Percentiles rank a stretch among this genome's conserved stretches.
Conservation (phyloP, 2,329 filamentous ascomycete species). For the Xylaria sp. region DNA sequence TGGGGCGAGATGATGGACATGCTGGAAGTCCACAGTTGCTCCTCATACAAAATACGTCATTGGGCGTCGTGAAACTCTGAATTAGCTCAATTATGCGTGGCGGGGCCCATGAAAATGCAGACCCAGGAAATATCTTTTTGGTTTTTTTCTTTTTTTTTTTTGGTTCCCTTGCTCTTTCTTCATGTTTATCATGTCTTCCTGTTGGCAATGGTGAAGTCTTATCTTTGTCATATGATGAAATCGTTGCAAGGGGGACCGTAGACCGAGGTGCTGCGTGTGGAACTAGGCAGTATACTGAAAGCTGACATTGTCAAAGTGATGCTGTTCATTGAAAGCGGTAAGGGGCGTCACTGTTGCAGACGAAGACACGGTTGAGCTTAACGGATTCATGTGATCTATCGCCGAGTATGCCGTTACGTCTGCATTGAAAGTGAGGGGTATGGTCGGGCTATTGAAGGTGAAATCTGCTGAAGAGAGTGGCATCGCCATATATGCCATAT, state of each 20-base stretch:
- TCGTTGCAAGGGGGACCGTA: not conserved
- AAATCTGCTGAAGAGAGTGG: conserved; percentile 50
- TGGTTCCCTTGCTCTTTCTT: conserved; percentile 26
- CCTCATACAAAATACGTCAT: conserved; percentile 10
- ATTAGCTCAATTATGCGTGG: not conserved
- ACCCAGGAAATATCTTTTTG: conserved; percentile 1
- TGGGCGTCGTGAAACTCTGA: not conserved
- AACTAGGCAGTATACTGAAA: conserved; percentile 44
- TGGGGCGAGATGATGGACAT: not conserved
- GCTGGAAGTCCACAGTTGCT: not conserved
- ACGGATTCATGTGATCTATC: conserved; percentile 43
- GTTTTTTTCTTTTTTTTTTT: too few relatives aligned
- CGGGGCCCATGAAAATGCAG: not conserved
- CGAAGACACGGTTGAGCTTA: conserved; percentile 45
- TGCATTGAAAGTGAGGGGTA: conserved; percentile 40
- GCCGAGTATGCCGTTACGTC: conserved; percentile 38
- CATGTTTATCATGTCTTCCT: conserved; percentile 21
- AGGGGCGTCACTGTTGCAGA: conserved; percentile 46
- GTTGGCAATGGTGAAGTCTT: conserved; percentile 6
- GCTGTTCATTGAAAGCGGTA: conserved; percentile 42
- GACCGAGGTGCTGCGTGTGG: conserved; percentile 12
- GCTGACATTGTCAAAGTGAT: conserved; percentile 42
- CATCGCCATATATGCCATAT: conserved; percentile 43
- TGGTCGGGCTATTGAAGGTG: conserved; percentile 42
- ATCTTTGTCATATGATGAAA: not conserved